Conservation (phyloP, 106 monocot genomes). For the Allium cepa region DNA sequence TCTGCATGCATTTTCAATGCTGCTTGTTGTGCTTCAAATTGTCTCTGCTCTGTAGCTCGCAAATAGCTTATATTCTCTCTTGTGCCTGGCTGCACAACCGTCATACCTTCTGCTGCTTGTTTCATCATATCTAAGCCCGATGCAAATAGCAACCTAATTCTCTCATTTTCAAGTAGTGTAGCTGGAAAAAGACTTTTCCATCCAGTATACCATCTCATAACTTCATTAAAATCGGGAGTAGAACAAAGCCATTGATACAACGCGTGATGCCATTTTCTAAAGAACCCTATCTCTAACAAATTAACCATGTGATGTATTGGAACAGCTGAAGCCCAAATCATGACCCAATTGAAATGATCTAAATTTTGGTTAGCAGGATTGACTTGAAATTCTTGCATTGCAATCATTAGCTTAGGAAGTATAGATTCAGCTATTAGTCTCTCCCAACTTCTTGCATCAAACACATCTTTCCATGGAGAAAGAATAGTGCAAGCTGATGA, state of each 20-base stretch:
- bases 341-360: constrained; percentile 86
- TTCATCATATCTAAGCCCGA: constrained; percentile 90
- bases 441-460: constrained; percentile 83
- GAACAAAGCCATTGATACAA: constrained; percentile 76
- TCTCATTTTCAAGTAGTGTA: constrained; percentile 79
- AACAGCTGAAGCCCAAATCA: constrained; percentile 70
- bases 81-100: constrained; percentile 61
- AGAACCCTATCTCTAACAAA: constrained; percentile 73
- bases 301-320: constrained; percentile 80
- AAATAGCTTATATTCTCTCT: constrained; percentile 74
- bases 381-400: constrained; percentile 70
- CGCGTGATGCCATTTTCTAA: constrained; percentile 87
- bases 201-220: constrained; percentile 80
- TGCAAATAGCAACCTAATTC: constrained; percentile 36
- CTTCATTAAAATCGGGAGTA: constrained; percentile 76
- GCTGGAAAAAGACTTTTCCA: constrained; percentile 85
- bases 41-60: constrained; percentile 63
- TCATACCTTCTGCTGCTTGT: constrained; percentile 73
- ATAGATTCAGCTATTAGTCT: constrained; percentile 55
- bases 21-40: constrained; percentile 65
- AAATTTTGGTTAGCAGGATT: constrained; percentile 75
- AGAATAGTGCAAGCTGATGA: constrained; percentile 63
- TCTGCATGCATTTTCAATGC: constrained; percentile 31
- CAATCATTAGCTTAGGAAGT: constrained; percentile 63
- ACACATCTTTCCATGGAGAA: constrained; percentile 93